A percentile compares a stretch with the other conserved stretches of the same genome.
phyloP scores from a whole-genome alignment of 1,139 yeast species.

The Blastobotrys ciferrii region DNA sequence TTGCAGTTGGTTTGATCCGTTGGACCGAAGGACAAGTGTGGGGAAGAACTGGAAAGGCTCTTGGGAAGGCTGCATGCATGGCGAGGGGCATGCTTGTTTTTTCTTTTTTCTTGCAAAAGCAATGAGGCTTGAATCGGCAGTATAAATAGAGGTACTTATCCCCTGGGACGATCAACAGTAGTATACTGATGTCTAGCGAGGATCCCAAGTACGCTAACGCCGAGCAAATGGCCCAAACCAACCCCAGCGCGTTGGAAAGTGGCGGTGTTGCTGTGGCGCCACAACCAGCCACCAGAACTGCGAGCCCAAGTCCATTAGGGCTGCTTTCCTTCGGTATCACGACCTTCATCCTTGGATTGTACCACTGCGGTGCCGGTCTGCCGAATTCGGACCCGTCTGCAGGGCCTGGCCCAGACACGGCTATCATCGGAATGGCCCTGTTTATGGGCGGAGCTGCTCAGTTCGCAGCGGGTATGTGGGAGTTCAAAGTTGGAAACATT shows the following conservation, averaged over 20 bases:
- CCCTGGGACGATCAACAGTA: not conserved
- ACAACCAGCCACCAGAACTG: not conserved
- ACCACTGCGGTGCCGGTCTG: conserved; percentile 5
- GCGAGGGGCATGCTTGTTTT: no score
- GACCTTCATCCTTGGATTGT: conserved; percentile 27
- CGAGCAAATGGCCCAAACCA: not conserved
- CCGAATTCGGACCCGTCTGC: conserved; percentile 1
- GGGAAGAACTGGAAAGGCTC: no score
- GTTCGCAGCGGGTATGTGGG: conserved; percentile 71
- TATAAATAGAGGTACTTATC: not conserved
- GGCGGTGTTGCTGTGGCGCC: not conserved
- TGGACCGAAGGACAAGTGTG: no score
- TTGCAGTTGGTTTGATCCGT: no score
- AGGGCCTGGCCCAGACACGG: conserved; percentile 25
- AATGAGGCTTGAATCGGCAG: not conserved
- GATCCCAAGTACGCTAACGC: not conserved
- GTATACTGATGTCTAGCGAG: not conserved
- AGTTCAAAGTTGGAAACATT: conserved; percentile 62
- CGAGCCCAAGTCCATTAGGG: conserved; percentile 83
- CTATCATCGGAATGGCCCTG: conserved; percentile 66
- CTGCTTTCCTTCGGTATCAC: conserved; percentile 79
- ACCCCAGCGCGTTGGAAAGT: not conserved
- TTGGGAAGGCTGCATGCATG: no score
- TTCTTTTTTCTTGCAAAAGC: not conserved
- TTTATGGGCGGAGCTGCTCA: conserved; percentile 82